Percentiles rank a stretch among this genome's conserved stretches.
Evolutionary conservation across 495 filamentous ascomycete species (phyloP).

Genomic region (Bryoglossum gracile): DNA sequence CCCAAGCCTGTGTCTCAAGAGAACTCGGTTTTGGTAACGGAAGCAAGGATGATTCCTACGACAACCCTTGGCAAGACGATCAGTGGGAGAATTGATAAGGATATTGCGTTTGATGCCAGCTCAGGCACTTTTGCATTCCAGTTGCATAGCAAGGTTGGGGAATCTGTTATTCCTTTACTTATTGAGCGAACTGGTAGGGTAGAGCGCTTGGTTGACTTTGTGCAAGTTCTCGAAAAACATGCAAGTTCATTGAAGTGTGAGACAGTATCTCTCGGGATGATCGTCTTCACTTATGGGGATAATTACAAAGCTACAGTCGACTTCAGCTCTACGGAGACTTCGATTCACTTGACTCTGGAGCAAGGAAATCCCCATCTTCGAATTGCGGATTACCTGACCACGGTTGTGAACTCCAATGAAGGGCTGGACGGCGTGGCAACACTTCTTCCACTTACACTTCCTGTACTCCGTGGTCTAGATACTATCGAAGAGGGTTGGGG

Average conservation of each 20-base stretch:
- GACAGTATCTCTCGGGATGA: constrained; percentile 49
- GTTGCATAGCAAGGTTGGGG: constrained; percentile 49
- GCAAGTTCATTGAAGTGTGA: constrained; percentile 43
- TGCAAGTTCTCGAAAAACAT: constrained; percentile 50
- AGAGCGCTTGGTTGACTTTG: constrained; percentile 56
- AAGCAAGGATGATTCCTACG: constrained; percentile 34
- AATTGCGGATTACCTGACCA: constrained; percentile 55
- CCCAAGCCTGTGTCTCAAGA: constrained; percentile 3
- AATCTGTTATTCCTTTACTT: constrained; percentile 45
- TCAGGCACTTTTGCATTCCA: constrained; percentile 53
- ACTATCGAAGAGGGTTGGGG: constrained; percentile 41
- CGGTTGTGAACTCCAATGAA: constrained; percentile 50
- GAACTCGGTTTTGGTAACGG: constrained; percentile 27
- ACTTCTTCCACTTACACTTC: constrained; percentile 54
- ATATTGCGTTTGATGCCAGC: constrained; percentile 50
- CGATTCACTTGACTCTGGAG: constrained; percentile 49
- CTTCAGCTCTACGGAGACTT: constrained; percentile 22
- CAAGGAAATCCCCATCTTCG: constrained; percentile 68
- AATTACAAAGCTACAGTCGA: constrained; percentile 31
- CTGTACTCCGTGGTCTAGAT: constrained; percentile 59
- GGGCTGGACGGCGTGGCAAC: constrained; percentile 49
- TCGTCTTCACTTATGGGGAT: constrained; percentile 55
- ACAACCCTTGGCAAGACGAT: constrained; percentile 38
- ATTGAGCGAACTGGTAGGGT: constrained; percentile 50
- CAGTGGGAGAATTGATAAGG: constrained; percentile 44